Base-by-base conservation (phyloP, 2,329 filamentous ascomycete genomes). In the Colletotrichum sp. region DNA sequence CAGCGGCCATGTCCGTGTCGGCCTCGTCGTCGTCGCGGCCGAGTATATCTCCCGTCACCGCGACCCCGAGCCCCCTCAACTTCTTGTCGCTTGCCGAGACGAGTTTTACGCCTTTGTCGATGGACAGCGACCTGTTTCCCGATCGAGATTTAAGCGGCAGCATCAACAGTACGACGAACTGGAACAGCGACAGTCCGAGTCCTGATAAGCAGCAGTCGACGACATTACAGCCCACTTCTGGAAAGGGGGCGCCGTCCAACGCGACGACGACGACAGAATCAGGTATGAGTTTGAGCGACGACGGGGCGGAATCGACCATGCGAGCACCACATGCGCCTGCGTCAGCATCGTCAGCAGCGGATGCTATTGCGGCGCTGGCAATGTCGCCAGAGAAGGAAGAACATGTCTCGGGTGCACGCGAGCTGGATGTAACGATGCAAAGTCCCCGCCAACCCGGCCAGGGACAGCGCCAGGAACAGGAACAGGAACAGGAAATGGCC, bases 71-170 rank as follows among this genome's bases (percentile, higher is more conserved):
- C 18, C 73, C 74, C 4, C 28, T 70, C 55, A 78, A 79, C 59
- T 80, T 78, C 59, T 63, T 80, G 28, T 75, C 76, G 21, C 73
- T 82, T n/a, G 78, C 78, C 75, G 79, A 81, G 30, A 75, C 79
- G 66, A 77, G 79, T 10, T 81, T 81, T 24, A 83, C 82, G 65
- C 82, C 82, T n/a, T 69, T 83, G 55, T 83, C 82, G 21, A 80
- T 83, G 80, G 77, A 79, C 74, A 78, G 76, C 75, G 80, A 80
- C 68, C 65, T 76, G 34, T 77, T 75, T 70, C 43, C 34, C 75
- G 74, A 77, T 10, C 36, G 52, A 21, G 59, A 48, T 6, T 26
- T 34, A 6, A 52, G 43, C 43, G 43, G 43, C 2, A 18, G 16
- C n/a, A n/a, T 43, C 18, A 13, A 13, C 43, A 52, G n/a, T 13